phyloP scores from a whole-genome alignment of 192 early-diverging fungal genomes.

The Coemansia guatemalensis region DNA sequence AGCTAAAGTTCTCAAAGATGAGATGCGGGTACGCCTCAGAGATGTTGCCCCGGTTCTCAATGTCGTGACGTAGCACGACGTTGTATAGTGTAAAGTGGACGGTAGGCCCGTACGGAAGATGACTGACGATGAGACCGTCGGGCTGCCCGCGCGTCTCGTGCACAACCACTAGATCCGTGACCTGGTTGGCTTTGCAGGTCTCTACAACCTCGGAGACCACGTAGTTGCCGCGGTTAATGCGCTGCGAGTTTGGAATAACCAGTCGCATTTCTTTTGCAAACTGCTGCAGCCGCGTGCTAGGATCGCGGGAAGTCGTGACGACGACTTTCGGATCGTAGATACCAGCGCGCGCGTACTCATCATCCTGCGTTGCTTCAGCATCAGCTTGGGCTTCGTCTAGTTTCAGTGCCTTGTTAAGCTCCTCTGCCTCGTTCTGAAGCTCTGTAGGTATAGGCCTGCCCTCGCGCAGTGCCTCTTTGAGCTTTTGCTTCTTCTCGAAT shows the following conservation, averaged over 20 bases:
- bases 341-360: slow-evolving; percentile 95
- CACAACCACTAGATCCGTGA: slow-evolving; percentile 93
- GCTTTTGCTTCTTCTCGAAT: slow-evolving; percentile 90
- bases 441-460: slow-evolving; percentile 88
- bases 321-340: slow-evolving; percentile 93
- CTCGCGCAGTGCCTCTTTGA: slow-evolving; percentile 89
- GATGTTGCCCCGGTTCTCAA: slow-evolving; percentile 93
- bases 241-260: slow-evolving; percentile 93
- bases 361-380: slow-evolving; percentile 84
- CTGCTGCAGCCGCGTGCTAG: slow-evolving; percentile 86
- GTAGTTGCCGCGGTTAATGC: slow-evolving; percentile 97
- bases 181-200: slow-evolving; percentile 90
- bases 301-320: slow-evolving; percentile 95
- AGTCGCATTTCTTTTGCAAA: slow-evolving; percentile 98
- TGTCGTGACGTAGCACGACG: slow-evolving; percentile 96
- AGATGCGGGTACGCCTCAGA: slow-evolving; percentile 97
- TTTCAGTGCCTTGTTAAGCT: slow-evolving; percentile 73
- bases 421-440: slow-evolving; percentile 73
- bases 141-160: slow-evolving; percentile 96
- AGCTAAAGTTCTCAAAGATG: slow-evolving; percentile 93
- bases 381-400: slow-evolving; percentile 84
- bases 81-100: slow-evolving; percentile 98
- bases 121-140: slow-evolving; percentile 92
- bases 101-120: slow-evolving; percentile 98
- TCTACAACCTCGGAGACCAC: slow-evolving; percentile 95